Evolutionary conservation across 2,329 filamentous ascomycete genomes (phyloP), one percentile per base, ranked within the genome.

Genomic region (Exophiala lecanii-corni): DNA sequence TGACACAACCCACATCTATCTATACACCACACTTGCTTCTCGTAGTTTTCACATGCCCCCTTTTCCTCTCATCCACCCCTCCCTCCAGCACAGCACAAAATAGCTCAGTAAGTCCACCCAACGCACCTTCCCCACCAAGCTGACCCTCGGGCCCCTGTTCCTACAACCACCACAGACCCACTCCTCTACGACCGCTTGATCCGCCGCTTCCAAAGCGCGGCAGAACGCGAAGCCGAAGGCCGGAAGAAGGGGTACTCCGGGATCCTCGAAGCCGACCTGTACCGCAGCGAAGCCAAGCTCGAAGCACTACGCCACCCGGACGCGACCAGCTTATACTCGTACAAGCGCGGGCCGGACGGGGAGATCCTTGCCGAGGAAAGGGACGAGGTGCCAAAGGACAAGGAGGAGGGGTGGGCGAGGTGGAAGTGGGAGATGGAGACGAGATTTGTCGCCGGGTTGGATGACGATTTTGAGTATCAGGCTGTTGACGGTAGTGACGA

Each of bases 181-280:
- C 69, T 91, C 6, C 75, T 94, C 21, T 94, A 94, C 69, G 86
- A 94, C 62, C 76, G 79, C 40, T 73, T 94, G 17, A 77, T 95
- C 47, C 80, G 86, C 39, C 79, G 79, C 39, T 57, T 59, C 45
- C 52, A 57, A 34, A 50, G 50, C 7, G 13, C 56, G 19, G 47
- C 50, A 9, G 52, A 59, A 40, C 49, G 57, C 34, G 55, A 57
- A 41, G 39, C 49, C 25, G 86, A 91, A 55, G 84, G 82, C 6
- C 78, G 78, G 32, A 68, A 71, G 6, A 88, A 88, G 59, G 88
- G 88, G 9, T 92, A 88, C 62, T 84, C 84, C 1, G 84, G 85
- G 17, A 75, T 84, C 9, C 74, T 94, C 4, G 84, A 94, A 60
- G 81, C 86, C 1, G 86, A 89, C 52, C 69, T 94, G 5, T 67